These are phyloP conservation scores for Marasmius fiardii DNA, from an alignment of 1,284 basidiomycete genomes.

Conservation along the genomic window DNA sequence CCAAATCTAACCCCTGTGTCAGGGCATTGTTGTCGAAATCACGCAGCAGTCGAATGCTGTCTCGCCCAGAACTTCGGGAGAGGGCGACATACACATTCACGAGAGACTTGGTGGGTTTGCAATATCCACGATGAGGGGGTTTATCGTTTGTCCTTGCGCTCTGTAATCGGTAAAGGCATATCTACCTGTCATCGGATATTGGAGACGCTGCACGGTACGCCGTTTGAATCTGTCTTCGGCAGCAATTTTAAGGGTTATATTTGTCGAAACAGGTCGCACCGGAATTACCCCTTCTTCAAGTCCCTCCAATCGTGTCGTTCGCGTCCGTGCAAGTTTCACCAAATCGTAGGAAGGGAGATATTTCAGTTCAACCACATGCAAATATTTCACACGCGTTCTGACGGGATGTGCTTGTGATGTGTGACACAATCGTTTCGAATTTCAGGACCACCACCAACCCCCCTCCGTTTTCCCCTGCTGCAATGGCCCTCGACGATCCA, in stretches of 20 bases:
- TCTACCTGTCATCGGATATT: slow-evolving; percentile 22
- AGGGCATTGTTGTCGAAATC: slow-evolving; percentile 20
- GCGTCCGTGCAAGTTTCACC: slow-evolving; percentile 27
- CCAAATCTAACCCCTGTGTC: neutral
- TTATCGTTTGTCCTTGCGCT: slow-evolving; percentile 30
- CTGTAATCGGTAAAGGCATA: slow-evolving; percentile 33
- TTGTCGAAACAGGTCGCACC: slow-evolving; percentile 16
- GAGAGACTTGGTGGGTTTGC: slow-evolving; percentile 18
- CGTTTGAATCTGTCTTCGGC: neutral
- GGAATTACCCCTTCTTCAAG: slow-evolving; percentile 24
- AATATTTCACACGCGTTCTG: no score
- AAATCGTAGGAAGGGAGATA: slow-evolving; percentile 31
- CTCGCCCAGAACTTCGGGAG: slow-evolving; percentile 20
- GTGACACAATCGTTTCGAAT: no score
- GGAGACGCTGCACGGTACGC: slow-evolving; percentile 15
- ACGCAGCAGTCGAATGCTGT: slow-evolving; percentile 22
- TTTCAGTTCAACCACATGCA: slow-evolving; percentile 18
- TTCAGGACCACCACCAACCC: no score
- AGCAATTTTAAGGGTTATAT: neutral
- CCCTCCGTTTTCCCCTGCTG: no score
- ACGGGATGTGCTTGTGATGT: no score
- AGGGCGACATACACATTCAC: slow-evolving; percentile 29
- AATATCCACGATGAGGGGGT: slow-evolving; percentile 26
- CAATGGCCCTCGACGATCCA: no score
- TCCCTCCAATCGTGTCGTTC: slow-evolving; percentile 19